Base-by-base conservation (phyloP, 2,329 filamentous ascomycete species). In the Diaporthe nobilis region DNA sequence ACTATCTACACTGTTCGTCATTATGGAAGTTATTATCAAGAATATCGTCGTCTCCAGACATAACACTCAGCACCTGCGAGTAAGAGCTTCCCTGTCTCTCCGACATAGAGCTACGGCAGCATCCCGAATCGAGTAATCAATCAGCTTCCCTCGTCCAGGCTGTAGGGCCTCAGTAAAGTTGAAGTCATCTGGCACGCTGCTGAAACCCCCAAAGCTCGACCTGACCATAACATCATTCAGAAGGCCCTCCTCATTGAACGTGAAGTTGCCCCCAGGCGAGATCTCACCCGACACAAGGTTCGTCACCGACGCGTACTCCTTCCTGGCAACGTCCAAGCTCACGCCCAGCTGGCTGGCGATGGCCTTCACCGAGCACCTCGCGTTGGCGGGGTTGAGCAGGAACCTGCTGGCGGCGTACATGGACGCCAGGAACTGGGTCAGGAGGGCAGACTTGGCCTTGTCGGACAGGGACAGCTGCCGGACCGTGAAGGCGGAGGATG, bases 371-470 rank as follows among this genome's bases (percentile, higher is more conserved):
- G 79, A 77, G 72, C 78, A 81, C 4, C 72, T 71, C 55, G 75
- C 73, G 75, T 80, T 76, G 34, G 61, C 37, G 5, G 75, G 34
- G 67, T 79, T 71, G 37, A 75, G 73, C n/a, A 82, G 78, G 57
- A 76, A 81, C 22, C 74, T 39, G 57, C 82, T 82, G n/a, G 81
- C 81, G 17, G 76, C 78, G 39, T 80, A 79, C 78, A 82, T 80
- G 70, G 81, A 78, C 13, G 78, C 76, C 17, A 81, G 55, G 71
- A 82, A 83, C 15, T 78, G 76, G 6, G 75, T 75, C 20, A 82
- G 65, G 39, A 78, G 75, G 37, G 72, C 58, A 22, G 67, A 70
- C 57, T 72, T 67, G 9, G 70, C 60, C 5, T 70, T 61, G 65
- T 78, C 68, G 51, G 51, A 63, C 9, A 80, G 73, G 3, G 78